A percentile compares a stretch with the other conserved stretches of the same genome.
phyloP scores from a whole-genome alignment of 192 early-diverging fungal species.

The Dissophora globulifera region DNA sequence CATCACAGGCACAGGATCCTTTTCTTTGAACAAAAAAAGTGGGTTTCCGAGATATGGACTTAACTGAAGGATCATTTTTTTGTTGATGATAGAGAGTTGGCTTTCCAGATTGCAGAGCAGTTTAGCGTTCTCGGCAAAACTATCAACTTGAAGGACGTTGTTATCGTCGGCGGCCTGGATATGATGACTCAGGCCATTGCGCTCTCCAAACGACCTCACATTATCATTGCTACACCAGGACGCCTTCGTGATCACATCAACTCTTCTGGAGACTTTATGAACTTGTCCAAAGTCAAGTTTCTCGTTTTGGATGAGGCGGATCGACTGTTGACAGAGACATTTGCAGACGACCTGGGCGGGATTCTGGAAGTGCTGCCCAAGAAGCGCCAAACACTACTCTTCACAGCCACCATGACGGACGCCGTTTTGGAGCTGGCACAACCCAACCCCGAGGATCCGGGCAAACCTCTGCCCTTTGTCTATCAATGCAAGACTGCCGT shows the following conservation, averaged over 20 bases:
- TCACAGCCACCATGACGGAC: conserved; percentile 96
- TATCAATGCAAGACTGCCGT: conserved; percentile 62
- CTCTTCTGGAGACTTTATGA: conserved; percentile 74
- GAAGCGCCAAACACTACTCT: conserved; percentile 92
- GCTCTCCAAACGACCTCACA: conserved; percentile 84
- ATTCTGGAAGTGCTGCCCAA: conserved; percentile 84
- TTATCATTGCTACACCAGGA: conserved; percentile 96
- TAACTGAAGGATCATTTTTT: background rate
- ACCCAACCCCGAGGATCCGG: conserved; percentile 36
- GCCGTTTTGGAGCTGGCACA: conserved; percentile 79
- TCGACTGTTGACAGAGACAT: conserved; percentile 85
- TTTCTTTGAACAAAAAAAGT: too few relatives aligned
- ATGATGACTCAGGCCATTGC: conserved; percentile 96
- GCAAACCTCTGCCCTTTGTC: conserved; percentile 58
- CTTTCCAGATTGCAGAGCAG: conserved; percentile 98
- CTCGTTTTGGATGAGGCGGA: conserved; percentile 98
- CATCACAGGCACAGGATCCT: background rate
- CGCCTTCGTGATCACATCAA: conserved; percentile 93
- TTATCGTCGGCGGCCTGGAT: conserved; percentile 94
- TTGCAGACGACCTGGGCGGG: conserved; percentile 81
- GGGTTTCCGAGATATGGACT: too few relatives aligned
- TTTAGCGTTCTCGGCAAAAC: conserved; percentile 92
- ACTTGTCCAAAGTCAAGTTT: conserved; percentile 80
- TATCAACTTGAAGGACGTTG: conserved; percentile 83
- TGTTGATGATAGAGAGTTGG: conserved; percentile 81